Evolutionary conservation across 164 flowering plant species (phyloP), one percentile per base, ranked within the genome.

Genomic region (Berberis vulgaris): DNA sequence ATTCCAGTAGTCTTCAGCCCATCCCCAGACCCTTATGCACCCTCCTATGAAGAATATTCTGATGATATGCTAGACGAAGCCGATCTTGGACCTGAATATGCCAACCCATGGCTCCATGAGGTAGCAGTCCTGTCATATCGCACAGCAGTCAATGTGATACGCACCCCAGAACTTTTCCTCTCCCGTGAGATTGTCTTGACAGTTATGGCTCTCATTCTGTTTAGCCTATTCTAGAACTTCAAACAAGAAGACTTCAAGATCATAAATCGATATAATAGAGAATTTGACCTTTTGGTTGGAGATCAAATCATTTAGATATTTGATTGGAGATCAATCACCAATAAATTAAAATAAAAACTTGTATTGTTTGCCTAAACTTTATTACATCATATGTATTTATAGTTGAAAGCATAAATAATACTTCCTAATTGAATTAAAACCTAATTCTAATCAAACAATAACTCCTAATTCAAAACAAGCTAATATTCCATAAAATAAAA

Each of bases 21-120:
- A 26, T 73, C 82, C 0, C 2, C 49, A 1, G 77, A 76, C 9
- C 59, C 73, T 6, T 63, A 59, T 59, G 58, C 53, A 12, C 61
- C 68, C 62, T 76, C 76, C 38, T 71, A 65, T 11, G 76, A 71
- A 47, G 80, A 79, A 26, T 68, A 74, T 9, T 79, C 79, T 8
- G 41, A 65, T 38, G 82, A 77, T 41, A 80, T 60, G 40, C 79
- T 85, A 5, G 85, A 81, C 54, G 86, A 75, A 49, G 74, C 73
- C 1, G 77, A 75, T 2, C 75, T 76, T 40, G 75, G 85, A 1
- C 73, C 82, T 5, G 84, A 85, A 61, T 87, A 71, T 41, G 87
- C 87, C n/a, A 87, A 87, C 60, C 89, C 91, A 8, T 87, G 89
- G 89, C 75, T 83, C n/a, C 87, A 91, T 8, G 95, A 88, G 64